Percentiles rank a stretch among this genome's conserved stretches.
Evolutionary conservation across 345 rosid genomes (phyloP).

Genomic region (Citrus trifoliata): DNA sequence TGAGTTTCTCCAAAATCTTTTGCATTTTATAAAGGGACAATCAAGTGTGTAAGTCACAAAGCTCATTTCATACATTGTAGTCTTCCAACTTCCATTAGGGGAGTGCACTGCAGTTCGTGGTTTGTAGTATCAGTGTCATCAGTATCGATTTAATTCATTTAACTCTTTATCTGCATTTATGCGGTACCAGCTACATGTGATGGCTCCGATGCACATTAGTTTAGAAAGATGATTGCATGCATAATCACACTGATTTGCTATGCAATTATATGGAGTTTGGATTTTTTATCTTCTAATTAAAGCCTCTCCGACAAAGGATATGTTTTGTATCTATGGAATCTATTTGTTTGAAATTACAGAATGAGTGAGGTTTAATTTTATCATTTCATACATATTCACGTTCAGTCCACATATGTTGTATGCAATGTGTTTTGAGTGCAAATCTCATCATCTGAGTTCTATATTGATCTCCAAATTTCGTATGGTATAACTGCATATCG

Average conservation of each 20-base stretch:
- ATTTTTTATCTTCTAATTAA: not conserved
- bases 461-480: not conserved
- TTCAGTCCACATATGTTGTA: not conserved
- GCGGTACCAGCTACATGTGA: not conserved
- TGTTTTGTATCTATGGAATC: not conserved
- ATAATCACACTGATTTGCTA: not conserved
- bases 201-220: not conserved
- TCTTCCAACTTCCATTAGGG: not conserved
- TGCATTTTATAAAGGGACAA: not conserved
- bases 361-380: not conserved
- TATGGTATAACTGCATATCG: too few species aligned
- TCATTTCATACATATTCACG: too few species aligned
- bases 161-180: not conserved
- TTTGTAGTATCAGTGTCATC: not conserved
- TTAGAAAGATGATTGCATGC: not conserved
- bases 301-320: not conserved
- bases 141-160: not conserved
- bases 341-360: not conserved
- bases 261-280: not conserved
- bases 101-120: not conserved
- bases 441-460: not conserved
- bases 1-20: conserved; percentile 14
- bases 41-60: not conserved
- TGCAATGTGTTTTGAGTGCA: not conserved
- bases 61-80: not conserved